Percentiles rank a stretch among this genome's conserved stretches.
phyloP scores from a whole-genome alignment of 441 rosid species.

The Pelargonium fulgidum region DNA sequence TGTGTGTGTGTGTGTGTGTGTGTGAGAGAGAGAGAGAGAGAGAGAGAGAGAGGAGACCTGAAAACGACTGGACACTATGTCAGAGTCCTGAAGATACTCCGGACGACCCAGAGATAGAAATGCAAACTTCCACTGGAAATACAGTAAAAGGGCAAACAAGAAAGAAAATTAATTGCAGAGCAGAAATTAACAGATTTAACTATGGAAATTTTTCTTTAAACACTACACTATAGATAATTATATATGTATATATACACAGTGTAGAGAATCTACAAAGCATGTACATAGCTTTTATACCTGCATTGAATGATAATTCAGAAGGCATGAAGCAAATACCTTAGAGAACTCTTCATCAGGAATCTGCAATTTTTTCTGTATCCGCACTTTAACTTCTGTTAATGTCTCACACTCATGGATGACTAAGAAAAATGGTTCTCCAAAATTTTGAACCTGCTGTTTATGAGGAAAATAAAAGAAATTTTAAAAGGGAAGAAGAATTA shows the following conservation, averaged over 20 bases:
- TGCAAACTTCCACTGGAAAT: slow-evolving; percentile 25
- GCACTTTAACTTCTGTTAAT: slow-evolving; percentile 49
- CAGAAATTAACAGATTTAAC: neutral
- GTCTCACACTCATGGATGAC: slow-evolving; percentile 60
- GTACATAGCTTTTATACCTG: neutral
- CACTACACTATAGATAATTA: neutral
- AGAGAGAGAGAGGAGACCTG: slow-evolving; percentile 24
- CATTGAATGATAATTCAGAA: neutral
- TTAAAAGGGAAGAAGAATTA: neutral
- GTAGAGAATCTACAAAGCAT: neutral
- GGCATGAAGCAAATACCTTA: slow-evolving; percentile 33
- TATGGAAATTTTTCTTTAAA: too few species aligned
- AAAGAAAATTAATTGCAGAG: too few species aligned
- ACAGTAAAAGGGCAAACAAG: too few species aligned
- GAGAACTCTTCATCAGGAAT: slow-evolving; percentile 62
- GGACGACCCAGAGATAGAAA: slow-evolving; percentile 57
- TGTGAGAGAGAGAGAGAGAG: too few species aligned
- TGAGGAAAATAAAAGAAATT: neutral
- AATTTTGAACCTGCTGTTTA: slow-evolving; percentile 50
- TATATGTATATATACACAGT: neutral
- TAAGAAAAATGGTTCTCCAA: slow-evolving; percentile 69
- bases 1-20: too few species aligned
- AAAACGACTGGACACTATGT: slow-evolving; percentile 50
- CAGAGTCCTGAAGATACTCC: slow-evolving; percentile 58
- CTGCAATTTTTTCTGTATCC: slow-evolving; percentile 59